These are phyloP conservation scores for Flaveria brownii DNA, from an alignment of 129 eudicot genomes.

Conservation along the genomic window DNA sequence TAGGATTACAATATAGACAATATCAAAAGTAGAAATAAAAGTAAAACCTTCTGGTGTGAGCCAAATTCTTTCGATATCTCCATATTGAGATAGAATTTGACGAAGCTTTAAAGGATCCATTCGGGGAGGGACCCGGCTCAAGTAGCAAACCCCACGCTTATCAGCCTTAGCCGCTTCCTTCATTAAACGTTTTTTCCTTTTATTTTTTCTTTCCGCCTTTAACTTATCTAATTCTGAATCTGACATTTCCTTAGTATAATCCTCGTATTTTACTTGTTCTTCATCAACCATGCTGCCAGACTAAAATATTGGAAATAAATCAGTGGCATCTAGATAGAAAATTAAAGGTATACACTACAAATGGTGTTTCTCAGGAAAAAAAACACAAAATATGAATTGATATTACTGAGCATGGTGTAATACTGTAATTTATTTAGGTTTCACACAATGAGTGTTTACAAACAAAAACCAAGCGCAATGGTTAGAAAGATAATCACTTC, in stretches of 20 bases:
- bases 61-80: conserved; percentile 80
- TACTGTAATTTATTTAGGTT: not conserved
- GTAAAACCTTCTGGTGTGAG: conserved; percentile 82
- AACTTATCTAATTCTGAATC: conserved; percentile 27
- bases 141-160: conserved; percentile 88
- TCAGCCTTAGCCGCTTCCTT: conserved; percentile 69
- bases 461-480: not conserved
- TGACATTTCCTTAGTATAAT: conserved; percentile 21
- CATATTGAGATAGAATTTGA: conserved; percentile 74
- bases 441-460: not conserved
- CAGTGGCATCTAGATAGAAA: not conserved
- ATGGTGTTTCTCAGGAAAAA: not conserved
- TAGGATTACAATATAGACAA: not conserved
- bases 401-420: not conserved
- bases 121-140: conserved; percentile 89
- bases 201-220: conserved; percentile 42
- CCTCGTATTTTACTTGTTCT: conserved; percentile 38
- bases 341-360: not conserved
- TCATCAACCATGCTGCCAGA: conserved; percentile 52
- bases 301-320: not conserved
- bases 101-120: conserved; percentile 92
- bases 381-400: no score
- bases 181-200: conserved; percentile 51
- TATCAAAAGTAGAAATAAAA: not conserved
- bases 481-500: not conserved